Evolutionary conservation across 2,329 filamentous ascomycete genomes (phyloP).

Genomic region (Mycosphaerella sp.): DNA sequence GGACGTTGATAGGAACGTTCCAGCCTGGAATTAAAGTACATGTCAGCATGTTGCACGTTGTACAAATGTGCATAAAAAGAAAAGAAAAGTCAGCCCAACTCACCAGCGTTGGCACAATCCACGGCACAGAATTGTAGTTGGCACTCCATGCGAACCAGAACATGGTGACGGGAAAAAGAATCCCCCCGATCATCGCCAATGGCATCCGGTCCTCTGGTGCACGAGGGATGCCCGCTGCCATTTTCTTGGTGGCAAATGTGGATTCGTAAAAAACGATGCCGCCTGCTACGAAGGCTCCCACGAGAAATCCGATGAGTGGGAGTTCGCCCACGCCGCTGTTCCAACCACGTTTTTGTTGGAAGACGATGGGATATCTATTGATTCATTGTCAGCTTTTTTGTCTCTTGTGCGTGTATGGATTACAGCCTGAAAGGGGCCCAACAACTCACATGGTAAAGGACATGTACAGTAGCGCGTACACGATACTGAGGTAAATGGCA

Average conservation of each 20-base stretch:
- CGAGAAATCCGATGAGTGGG: slow-evolving; percentile 45
- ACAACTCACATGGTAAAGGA: slow-evolving; percentile 52
- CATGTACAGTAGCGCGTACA: slow-evolving; percentile 52
- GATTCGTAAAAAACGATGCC: slow-evolving; percentile 40
- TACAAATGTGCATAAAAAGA: not conserved
- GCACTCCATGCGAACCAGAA: slow-evolving; percentile 33
- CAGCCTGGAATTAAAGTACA: slow-evolving; percentile 34
- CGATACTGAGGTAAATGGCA: slow-evolving; percentile 49
- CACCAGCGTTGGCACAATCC: slow-evolving; percentile 40
- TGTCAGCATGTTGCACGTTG: slow-evolving; percentile 27
- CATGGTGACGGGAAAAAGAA: slow-evolving; percentile 31
- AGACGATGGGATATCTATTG: slow-evolving; percentile 34
- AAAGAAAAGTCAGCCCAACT: not conserved
- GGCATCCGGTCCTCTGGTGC: slow-evolving; percentile 40
- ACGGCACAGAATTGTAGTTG: slow-evolving; percentile 39
- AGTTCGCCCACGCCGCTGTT: slow-evolving; percentile 49
- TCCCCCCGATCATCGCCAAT: slow-evolving; percentile 31
- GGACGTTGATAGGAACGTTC: slow-evolving; percentile 37
- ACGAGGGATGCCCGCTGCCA: slow-evolving; percentile 31
- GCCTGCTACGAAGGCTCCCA: slow-evolving; percentile 45
- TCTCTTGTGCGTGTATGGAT: slow-evolving; percentile 24
- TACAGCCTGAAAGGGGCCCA: no score
- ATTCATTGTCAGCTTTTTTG: not conserved
- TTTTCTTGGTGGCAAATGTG: slow-evolving; percentile 35
- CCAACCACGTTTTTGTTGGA: slow-evolving; percentile 49